Evolutionary conservation across 768 basidiomycete species (phyloP), one percentile per base, ranked within the genome.

Genomic region (Mycena venus): DNA sequence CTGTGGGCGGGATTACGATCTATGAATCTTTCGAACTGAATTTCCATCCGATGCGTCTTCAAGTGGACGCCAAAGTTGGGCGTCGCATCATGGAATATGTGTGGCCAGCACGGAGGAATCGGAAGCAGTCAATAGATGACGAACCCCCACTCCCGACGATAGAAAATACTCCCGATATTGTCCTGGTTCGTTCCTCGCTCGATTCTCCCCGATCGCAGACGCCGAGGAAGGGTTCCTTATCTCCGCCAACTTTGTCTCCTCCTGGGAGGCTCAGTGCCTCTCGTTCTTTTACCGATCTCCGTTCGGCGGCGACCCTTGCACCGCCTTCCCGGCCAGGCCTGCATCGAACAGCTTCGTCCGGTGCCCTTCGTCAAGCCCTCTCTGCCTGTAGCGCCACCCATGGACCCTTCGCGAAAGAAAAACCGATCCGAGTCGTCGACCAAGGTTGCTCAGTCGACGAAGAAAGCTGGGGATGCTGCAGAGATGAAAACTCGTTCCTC

Each of bases 1-100:
- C 96, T 19, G 96, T 99, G 27, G 97, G 96, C 23, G 97, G 97
- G 15, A 98, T 99, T 76, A 91, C 93, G 2, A 95, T 98, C 75
- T 93, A 96, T 81, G 93, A 96, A 81, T 87, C 89, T 32, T 95
- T 98, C 77, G 91, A 94, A 75, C 84, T 98, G 40, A 89, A 91
- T 31, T 86, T 98, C 49, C 96, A 97, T 81, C 97, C 97, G 0
- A 88, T 99, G 77, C 91, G 93, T 34, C 87, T 98, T 9, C 95
- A 96, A 76, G 88, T 99, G 60, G 97, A 99, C 82, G 92, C 95
- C 31, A 90, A 88, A 75, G 89, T 97, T 32, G 96, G 96, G 11
- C 88, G 89, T 23, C 88, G 91, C 68, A 93, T 99, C 69, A 91
- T 96, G 90, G 94, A 95, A 79, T 99, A 99, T 81, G 85, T 98